phyloP scores from a whole-genome alignment of 2,329 filamentous ascomycete genomes.

The Penicillium sp. region DNA sequence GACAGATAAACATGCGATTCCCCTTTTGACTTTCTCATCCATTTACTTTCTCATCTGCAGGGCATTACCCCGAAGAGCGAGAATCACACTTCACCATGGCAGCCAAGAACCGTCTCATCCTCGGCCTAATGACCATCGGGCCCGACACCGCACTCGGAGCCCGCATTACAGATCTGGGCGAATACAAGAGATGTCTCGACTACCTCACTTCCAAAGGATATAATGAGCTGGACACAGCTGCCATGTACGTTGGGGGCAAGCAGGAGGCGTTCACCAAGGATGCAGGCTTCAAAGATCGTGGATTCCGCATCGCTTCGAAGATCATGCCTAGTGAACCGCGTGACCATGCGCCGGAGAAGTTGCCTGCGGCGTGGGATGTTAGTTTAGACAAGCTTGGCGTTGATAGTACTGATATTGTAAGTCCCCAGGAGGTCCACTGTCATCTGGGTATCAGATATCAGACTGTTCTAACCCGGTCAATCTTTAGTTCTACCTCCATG shows the following conservation, averaged over 20 bases:
- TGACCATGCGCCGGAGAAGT: conserved; percentile 34
- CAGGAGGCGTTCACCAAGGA: conserved; percentile 35
- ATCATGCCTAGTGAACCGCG: conserved; percentile 37
- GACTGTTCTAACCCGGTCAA: no score
- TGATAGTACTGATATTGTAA: neutral
- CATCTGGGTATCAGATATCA: no score
- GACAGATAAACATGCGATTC: no score
- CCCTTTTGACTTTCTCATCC: no score
- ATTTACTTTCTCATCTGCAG: no score
- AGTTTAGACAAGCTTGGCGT: no score
- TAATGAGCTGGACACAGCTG: conserved; percentile 33
- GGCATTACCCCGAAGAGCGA: no score
- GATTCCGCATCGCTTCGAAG: conserved; percentile 51
- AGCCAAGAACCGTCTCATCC: conserved; percentile 2
- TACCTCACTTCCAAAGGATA: conserved; percentile 31
- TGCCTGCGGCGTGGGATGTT: no score
- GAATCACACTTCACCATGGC: neutral
- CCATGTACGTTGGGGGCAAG: conserved; percentile 29
- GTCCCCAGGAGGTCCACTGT: no score
- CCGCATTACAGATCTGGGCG: conserved; percentile 4
- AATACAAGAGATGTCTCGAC: conserved; percentile 19
- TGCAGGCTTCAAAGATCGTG: conserved; percentile 44
- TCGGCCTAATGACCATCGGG: conserved; percentile 9
- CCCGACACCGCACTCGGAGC: neutral
- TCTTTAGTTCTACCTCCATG: conserved; percentile 42